These are phyloP conservation scores for Tritrichomonas foetus DNA, from an alignment of 208 protist species.

Conservation along the genomic window DNA sequence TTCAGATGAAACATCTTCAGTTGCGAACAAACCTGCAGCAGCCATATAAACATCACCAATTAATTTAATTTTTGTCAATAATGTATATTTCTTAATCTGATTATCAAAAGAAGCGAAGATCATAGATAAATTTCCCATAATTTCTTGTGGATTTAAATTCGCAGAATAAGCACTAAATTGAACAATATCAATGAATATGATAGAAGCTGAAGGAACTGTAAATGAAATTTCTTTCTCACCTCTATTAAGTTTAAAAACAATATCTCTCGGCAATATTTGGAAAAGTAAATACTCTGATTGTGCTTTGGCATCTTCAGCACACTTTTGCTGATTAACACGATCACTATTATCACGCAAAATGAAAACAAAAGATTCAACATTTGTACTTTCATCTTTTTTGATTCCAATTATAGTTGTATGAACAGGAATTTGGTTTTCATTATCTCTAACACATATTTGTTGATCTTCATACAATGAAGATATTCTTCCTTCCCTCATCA, in stretches of 20 bases:
- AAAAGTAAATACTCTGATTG: neutral
- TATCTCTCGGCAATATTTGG: neutral
- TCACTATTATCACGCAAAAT: neutral
- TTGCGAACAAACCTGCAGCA: neutral
- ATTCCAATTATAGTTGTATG: neutral
- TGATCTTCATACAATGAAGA: neutral
- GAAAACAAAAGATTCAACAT: neutral
- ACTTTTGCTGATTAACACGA: neutral
- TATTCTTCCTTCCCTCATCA: neutral
- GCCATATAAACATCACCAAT: no score
- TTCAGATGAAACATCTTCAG: neutral
- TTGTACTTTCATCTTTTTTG: neutral
- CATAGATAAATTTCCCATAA: neutral
- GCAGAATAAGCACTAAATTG: neutral
- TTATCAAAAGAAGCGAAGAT: neutral
- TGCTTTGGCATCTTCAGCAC: neutral
- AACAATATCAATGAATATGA: neutral
- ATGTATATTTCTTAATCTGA: no score
- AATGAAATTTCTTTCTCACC: neutral
- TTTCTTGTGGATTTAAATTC: no score
- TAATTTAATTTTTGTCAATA: no score
- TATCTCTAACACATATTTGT: neutral
- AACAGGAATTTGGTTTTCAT: neutral
- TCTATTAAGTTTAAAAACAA: neutral
- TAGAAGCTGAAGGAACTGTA: neutral